Evolutionary conservation across 1,284 basidiomycete genomes (phyloP), one percentile per base, ranked within the genome.

Genomic region (Boletus holoroseus): DNA sequence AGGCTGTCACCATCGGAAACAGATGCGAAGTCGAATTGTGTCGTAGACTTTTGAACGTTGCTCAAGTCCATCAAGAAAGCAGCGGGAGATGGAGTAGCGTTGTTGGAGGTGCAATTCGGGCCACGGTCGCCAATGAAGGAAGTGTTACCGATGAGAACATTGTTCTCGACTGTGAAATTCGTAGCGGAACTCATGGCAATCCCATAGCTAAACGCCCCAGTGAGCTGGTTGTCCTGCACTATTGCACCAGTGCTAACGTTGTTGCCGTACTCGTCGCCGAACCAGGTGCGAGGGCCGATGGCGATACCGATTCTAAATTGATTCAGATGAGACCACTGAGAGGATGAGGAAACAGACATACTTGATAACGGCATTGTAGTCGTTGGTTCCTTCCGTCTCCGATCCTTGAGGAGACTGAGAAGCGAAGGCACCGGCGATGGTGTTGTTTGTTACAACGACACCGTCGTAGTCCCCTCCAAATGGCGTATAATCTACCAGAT

Each of bases 201-300:
- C 41, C 74, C 82, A 60, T 81, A 86, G 44, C 79, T 81, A 58
- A 88, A 86, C 11, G 85, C 87, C 8, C 89, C 89, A 9, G 79
- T 77, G 44, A 92, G 71, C 24, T 68, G 66, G 69, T 94, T 93
- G 66, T 82, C 71, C 27, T 71, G 61, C 16, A 92, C 81, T 1
- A 73, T 74, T 7, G 79, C 88, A 37, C 80, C 81, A 22, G 58
- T 66, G 58, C 77, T 82, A 55, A 82, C 74, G 59, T 87, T 87
- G 47, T 71, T 73, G 31, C 75, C 75, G 59, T 76, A 88, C 50
- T 71, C 66, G 55, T 78, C 68, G 2, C 82, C 83, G 56, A 89
- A 91, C 89, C 89, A 92, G 4, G 81, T 81, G 16, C 79, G 77
- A 8, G 88, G 88, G 5, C 88, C 89, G 31, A 91, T 78, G 18